Conservation (phyloP, 805 yeast species). For the Myxozyma neotropica region DNA sequence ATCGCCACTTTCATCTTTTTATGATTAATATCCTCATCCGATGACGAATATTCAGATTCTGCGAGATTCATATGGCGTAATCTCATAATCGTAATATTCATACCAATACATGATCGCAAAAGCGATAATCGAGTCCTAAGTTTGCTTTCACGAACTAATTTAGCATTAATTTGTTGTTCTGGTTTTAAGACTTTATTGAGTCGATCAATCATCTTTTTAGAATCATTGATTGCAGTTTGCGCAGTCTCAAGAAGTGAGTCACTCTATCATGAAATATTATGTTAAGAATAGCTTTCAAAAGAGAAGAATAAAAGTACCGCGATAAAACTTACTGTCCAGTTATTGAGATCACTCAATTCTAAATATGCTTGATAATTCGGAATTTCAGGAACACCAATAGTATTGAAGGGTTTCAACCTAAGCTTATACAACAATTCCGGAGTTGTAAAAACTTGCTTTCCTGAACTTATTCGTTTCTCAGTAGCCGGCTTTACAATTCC, state of each 20-base stretch:
- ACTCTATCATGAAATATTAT: too few relatives aligned
- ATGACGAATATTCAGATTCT: not conserved
- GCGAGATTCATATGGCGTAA: slow-evolving; percentile 10
- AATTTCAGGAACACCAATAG: slow-evolving; percentile 74
- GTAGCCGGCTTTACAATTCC: slow-evolving; percentile 7
- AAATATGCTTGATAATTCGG: slow-evolving; percentile 48
- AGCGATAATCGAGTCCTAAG: not conserved
- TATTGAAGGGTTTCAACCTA: slow-evolving; percentile 76
- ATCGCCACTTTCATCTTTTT: slow-evolving; percentile 33
- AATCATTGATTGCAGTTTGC: not conserved
- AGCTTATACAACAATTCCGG: slow-evolving; percentile 51
- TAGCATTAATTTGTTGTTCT: slow-evolving; percentile 4
- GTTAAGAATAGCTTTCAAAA: too few relatives aligned
- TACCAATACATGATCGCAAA: slow-evolving; percentile 23
- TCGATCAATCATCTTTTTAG: slow-evolving; percentile 9
- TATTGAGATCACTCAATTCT: slow-evolving; percentile 1
- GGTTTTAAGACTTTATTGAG: not conserved
- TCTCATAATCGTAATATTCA: slow-evolving; percentile 14
- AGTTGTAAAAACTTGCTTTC: slow-evolving; percentile 22
- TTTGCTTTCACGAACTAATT: not conserved
- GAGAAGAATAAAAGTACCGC: too few relatives aligned
- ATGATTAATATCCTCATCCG: not conserved
- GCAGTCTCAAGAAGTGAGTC: slow-evolving; percentile 16
- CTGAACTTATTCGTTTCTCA: not conserved
- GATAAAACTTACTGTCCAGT: slow-evolving; percentile 15